Evolutionary conservation across 208 protist species (phyloP), one percentile per base, ranked within the genome.

Genomic region (Leishmania guyanensis): DNA sequence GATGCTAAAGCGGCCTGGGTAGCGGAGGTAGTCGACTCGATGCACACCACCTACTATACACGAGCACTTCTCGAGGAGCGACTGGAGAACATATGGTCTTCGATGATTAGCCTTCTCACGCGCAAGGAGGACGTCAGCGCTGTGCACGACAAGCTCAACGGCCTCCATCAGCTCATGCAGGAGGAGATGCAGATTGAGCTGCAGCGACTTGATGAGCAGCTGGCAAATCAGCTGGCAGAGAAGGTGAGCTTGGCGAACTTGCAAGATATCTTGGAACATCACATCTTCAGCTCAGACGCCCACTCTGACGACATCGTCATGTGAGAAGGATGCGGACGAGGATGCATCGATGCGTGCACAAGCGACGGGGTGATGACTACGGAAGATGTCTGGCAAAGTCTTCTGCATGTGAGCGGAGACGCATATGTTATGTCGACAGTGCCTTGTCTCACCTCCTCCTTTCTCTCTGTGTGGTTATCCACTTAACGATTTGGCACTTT

Each of bases 21-120:
- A 22, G 71, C 72, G 26, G 76, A 85, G 50, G 77, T 85, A 51
- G 29, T 85, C 36, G 68, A 80, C 66, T 36, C 58, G 22, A 71
- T 86, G 16, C 75, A 83, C 22, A 75, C 53, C 20, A 79, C 69
- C 43, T 84, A 62, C 74, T 93, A 93, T 79, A 84, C 76, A 16
- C 84, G 82, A 54, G 50, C 81, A 10, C 73, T 92, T 79, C 72
- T 96, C 22, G 93, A 97, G 75, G 87, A 88, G 75, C 90, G 93
- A 46, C 83, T 97, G 70, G 90, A 93, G 81, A 93, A 86, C 79
- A 89, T 95, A 58, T 95, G 91, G 92, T 82, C 80, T 4, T 94
- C 92, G 5, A 84, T 95, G 72, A 65, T 93, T 2, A 82, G 81
- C 26, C 84, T 95, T 29, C 85, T 95, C 50, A 72, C 91, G 66